A percentile compares a stretch with the other conserved stretches of the same genome.
Conservation (phyloP, 208 protist genomes). For the Wallacemonas rigidus region DNA sequence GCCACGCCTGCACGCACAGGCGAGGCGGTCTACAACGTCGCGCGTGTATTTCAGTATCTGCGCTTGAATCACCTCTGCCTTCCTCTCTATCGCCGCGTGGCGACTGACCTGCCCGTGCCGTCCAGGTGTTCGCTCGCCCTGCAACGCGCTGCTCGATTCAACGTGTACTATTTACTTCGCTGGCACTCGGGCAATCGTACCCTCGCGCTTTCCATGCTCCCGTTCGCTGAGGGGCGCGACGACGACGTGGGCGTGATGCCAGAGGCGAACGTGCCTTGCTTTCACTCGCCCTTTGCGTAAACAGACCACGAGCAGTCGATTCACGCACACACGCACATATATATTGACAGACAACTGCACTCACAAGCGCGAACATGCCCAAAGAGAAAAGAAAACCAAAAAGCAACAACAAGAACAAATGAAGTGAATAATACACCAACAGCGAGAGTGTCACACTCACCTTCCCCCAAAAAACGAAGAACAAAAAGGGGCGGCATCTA, state of each 20-base stretch:
- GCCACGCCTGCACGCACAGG: conserved; percentile 45
- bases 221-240: conserved; percentile 3
- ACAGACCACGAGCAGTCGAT: neutral
- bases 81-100: conserved; percentile 83
- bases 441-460: too few relatives aligned
- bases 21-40: conserved; percentile 88
- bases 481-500: neutral
- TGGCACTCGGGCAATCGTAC: conserved; percentile 63
- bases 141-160: conserved; percentile 69
- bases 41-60: conserved; percentile 77
- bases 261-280: neutral
- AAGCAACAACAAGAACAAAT: neutral
- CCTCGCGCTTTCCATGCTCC: conserved; percentile 62
- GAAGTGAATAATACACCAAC: neutral
- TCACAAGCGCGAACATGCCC: neutral
- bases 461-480: neutral
- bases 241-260: neutral
- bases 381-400: neutral
- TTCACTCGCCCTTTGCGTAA: conserved; percentile 16
- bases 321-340: neutral
- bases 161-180: conserved; percentile 81
- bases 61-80: conserved; percentile 61
- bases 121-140: conserved; percentile 64
- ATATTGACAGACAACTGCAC: neutral
- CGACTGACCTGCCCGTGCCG: conserved; percentile 58